phyloP scores from a whole-genome alignment of 371 early-diverging fungal species.

The Encephalitozoon hellem region DNA sequence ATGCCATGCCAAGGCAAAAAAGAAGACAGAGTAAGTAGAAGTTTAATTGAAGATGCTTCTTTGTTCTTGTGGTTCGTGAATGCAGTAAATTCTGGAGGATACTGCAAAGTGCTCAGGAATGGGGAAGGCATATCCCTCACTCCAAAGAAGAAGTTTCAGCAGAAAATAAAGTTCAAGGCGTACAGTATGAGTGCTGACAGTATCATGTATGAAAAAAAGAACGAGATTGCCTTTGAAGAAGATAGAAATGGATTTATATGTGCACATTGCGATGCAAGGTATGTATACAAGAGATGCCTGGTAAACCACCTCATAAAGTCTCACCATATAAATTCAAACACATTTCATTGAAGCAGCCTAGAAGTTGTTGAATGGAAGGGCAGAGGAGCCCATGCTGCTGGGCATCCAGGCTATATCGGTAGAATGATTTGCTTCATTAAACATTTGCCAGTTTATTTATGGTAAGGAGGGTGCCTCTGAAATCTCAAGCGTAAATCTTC shows the following conservation, averaged over 20 bases:
- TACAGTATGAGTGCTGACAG: background rate
- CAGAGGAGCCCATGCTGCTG: background rate
- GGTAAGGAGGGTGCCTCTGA: background rate
- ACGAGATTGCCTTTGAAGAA: background rate
- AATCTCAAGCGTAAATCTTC: slow-evolving; percentile 23
- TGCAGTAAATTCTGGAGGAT: background rate
- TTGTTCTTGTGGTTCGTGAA: background rate
- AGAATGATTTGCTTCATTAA: background rate
- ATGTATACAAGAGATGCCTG: slow-evolving; percentile 38
- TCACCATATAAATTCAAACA: slow-evolving; percentile 12
- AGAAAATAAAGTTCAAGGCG: background rate
- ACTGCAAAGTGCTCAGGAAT: background rate
- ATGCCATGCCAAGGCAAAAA: background rate
- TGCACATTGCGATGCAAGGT: slow-evolving; percentile 27
- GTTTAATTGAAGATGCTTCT: background rate
- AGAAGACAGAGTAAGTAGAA: background rate
- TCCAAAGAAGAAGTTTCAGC: background rate
- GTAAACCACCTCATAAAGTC: slow-evolving; percentile 33
- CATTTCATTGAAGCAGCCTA: background rate
- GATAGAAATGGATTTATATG: slow-evolving; percentile 21
- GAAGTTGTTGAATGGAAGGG: background rate
- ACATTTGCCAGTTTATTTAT: background rate
- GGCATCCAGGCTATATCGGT: background rate
- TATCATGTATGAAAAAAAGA: background rate
- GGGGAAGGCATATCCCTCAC: background rate